Evolutionary conservation across 257 asterid genomes (phyloP).

Genomic region (Solanum peruvianum): DNA sequence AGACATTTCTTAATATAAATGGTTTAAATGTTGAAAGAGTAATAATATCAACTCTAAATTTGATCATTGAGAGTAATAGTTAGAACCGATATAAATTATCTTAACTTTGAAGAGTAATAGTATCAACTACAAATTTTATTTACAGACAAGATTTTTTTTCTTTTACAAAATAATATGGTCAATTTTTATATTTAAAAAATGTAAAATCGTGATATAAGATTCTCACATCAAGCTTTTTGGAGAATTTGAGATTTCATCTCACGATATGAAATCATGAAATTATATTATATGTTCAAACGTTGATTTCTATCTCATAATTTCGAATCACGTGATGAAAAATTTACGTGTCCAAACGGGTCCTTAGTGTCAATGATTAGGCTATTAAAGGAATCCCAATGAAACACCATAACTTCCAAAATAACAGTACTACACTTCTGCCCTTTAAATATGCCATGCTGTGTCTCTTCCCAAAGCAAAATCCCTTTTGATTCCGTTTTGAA

Average conservation of each 20-base stretch:
- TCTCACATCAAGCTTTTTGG: neutral
- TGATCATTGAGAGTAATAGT: no score
- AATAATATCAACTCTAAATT: no score
- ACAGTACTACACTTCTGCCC: slow-evolving; percentile 42
- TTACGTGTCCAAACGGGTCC: neutral
- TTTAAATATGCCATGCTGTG: slow-evolving; percentile 37
- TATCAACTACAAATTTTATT: neutral
- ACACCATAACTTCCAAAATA: slow-evolving; percentile 53
- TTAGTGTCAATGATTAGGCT: neutral
- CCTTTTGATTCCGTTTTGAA: slow-evolving; percentile 1
- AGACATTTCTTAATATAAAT: neutral
- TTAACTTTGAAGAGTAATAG: neutral
- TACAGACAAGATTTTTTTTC: no score
- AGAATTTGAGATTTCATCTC: no score
- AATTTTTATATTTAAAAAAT: no score
- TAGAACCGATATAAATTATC: neutral
- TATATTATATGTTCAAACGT: neutral
- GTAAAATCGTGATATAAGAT: neutral
- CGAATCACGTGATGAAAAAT: no score
- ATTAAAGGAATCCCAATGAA: slow-evolving; percentile 17
- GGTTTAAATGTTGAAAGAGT: neutral
- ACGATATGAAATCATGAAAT: no score
- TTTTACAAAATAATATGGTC: no score
- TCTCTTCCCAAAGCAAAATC: slow-evolving; percentile 30
- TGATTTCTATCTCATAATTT: no score